Base-by-base conservation (phyloP, 371 early-diverging fungal species). In the Lichtheimia ornata region DNA sequence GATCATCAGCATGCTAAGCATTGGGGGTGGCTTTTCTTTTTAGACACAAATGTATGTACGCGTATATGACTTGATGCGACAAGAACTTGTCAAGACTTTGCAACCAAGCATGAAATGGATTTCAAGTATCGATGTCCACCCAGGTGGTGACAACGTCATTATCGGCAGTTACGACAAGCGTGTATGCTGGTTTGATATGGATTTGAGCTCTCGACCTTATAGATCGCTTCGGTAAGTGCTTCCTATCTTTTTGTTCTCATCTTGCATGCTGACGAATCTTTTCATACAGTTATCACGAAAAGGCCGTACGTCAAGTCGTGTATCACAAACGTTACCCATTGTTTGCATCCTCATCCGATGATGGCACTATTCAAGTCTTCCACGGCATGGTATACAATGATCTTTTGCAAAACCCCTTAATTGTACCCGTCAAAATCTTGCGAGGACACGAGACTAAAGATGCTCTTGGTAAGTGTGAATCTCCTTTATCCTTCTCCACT, bases 381-480 rank as follows among this genome's bases (percentile, higher is more conserved):
- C 95, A 98, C 78, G 96, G 95, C 54, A 97, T 92, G 93, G 97
- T 97, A 30, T 97, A 95, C 78, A 85, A 87, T 53, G 97, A 96
- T 72, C 76, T 97, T 64, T 76, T 97, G 67, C 90, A 91, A 74
- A 96, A 97, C 79, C 99, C 99, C 50, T 79, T 97, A 67, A 94
- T 98, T 74, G 97, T 97, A 24, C 99, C 99, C n/a, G 90, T 98
- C 49, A 97, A 97, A 84, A 93, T 93, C 22, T 75, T 98, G 52
- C 79, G 85, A 50, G 95, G 91, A 27, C 97, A 97, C 74, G 70
- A 84, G 53, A 70, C 81, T 40, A 84, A 84, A 28, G 91, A 91
- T 62, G 71, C 79, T 45, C 77, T 95, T 14, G 95, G 94, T 75
- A 71, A 64, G 69, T 61, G 27, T 20, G 41, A n/a, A 22, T 17